Percentiles rank a stretch among this genome's conserved stretches.
These are phyloP conservation scores for Aegilops bicornis DNA, from an alignment of 176 grass and related monocot genomes.

Conservation along the genomic window DNA sequence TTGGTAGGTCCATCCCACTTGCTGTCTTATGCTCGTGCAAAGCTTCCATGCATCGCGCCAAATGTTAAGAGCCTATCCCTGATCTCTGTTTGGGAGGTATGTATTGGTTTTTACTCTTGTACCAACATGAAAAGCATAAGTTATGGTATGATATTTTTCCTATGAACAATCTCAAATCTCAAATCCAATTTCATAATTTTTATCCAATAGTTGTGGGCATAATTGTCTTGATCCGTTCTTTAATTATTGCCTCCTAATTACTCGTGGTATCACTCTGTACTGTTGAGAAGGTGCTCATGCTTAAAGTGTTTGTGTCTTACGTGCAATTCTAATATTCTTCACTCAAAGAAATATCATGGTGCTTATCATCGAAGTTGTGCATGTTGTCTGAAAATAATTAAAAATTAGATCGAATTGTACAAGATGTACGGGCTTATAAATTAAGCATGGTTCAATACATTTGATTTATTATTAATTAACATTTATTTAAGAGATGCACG, in stretches of 20 bases:
- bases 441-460: neutral
- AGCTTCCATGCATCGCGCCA: neutral
- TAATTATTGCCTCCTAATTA: neutral
- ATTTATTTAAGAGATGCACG: neutral
- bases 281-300: no score
- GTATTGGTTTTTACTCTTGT: neutral
- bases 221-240: neutral
- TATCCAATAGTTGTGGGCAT: neutral
- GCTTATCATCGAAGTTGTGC: no score
- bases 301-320: no score
- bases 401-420: no score
- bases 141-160: no score
- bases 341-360: no score
- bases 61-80: neutral
- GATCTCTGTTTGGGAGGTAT: neutral
- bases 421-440: neutral
- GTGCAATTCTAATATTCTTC: no score
- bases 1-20: neutral
- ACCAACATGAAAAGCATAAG: no score
- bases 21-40: neutral
- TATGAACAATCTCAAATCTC: no score
- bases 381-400: no score
- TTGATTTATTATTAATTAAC: neutral
- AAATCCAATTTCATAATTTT: neutral
- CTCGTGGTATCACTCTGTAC: neutral